Evolutionary conservation across 352 stramenopile genomes (phyloP), one percentile per base, ranked within the genome.

Genomic region (Globisporangium carolinianum): DNA sequence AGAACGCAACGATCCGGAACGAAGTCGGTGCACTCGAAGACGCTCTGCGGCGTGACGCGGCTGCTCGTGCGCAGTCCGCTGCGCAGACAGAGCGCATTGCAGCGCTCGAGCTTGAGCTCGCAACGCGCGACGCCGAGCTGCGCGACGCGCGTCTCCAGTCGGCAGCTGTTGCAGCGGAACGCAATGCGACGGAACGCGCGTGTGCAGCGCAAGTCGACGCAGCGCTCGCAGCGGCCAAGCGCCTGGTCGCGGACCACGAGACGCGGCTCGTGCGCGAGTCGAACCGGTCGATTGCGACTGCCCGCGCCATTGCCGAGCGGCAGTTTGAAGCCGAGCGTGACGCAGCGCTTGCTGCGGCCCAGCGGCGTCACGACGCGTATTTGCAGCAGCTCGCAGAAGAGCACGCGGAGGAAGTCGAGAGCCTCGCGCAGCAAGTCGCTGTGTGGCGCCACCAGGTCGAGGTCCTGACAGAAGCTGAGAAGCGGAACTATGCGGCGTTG

Each of bases 391-490:
- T 93, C 4, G 83, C 80, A 2, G 83, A 93, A 51, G 83, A 93
- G 45, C 82, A 93, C 53, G 84, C 78, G 6, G 83, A 93, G 54
- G 83, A 93, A 57, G 76, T 91, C 9, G 83, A 93, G 57, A 86
- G 80, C 59, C 57, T 93, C 6, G 83, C 76, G 65, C 83, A 93
- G 55, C 83, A 93, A 63, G 76, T 93, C 45, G 77, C 76, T 0
- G 77, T 93, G 56, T 93, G 83, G 83, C 77, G 83, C 17, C 83
- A 93, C 51, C 83, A 93, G 56, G 83, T 93, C 9, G 83, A 93
- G 62, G 83, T 93, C 43, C 57, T 93, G 3, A 93, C 83, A 2
- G 83, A 93, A 47, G 79, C 82, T 1, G 83, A 93, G 61, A 86
- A 85, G 65, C 80, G 83, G 35, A 89, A 87, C 55, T 90, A 89